Conservation (phyloP, 1,284 basidiomycete species). For the Ustilago cynodontis region DNA sequence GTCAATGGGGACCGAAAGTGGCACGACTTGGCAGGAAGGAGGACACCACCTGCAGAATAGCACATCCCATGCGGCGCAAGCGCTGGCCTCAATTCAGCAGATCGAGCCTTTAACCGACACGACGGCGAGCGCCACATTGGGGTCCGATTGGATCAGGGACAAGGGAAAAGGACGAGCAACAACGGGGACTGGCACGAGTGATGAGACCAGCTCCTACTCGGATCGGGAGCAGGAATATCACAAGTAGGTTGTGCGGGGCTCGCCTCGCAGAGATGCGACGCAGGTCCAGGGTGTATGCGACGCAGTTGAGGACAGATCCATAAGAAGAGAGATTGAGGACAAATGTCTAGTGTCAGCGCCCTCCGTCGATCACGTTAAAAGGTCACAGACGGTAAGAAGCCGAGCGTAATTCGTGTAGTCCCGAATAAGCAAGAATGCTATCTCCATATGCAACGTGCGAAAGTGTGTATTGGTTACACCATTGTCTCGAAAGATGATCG, state of each 20-base stretch:
- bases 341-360: background rate
- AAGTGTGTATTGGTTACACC: background rate
- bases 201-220: background rate
- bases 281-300: background rate
- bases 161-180: background rate
- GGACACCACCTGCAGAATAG: background rate
- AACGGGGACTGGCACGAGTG: background rate
- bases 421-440: background rate
- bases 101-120: conserved; percentile 15
- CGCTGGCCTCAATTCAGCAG: conserved; percentile 21
- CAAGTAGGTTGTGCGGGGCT: background rate
- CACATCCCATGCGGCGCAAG: conserved; percentile 6
- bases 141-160: background rate
- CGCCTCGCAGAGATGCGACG: background rate
- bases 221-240: background rate
- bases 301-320: background rate
- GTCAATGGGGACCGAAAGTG: background rate
- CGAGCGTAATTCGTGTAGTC: background rate
- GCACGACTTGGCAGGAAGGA: background rate
- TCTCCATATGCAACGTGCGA: background rate
- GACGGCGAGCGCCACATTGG: background rate
- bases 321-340: background rate
- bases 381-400: background rate
- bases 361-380: background rate
- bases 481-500: background rate